Base-by-base conservation (phyloP, 2,329 filamentous ascomycete species). In the Emmonsiellopsis sp. region DNA sequence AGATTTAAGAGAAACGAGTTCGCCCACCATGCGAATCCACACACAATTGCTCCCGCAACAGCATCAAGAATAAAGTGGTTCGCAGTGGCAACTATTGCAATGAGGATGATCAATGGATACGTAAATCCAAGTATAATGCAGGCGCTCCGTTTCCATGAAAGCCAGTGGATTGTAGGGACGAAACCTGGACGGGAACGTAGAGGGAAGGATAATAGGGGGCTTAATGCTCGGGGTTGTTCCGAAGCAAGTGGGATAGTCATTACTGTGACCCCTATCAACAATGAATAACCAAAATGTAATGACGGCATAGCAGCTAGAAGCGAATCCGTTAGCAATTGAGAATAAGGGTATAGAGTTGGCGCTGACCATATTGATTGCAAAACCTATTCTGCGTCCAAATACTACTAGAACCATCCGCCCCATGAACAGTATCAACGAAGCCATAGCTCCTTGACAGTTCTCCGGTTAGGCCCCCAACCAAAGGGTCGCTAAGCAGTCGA, bases 21-120 rank as follows among this genome's bases (percentile, higher is more conserved):
- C 4, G 72, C 73, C 11, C 63, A 68, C 84, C 85, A 88, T 1
- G 83, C 84, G 5, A 86, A 57, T 2, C 72, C 73, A 60, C 84
- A 87, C 2, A 88, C 83, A 34, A 79, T 62, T 5, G 83, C 81
- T 11, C 85, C 85, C 0, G 84, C 85, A 1, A 87, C 77, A 0
- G 85, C 85, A 63, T 88, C 85, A 6, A 88, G 77, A 47, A 87
- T 76, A 64, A 87, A 81, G 67, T 88, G 85, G 65, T 88, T 88
- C 45, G 85, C 85, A 0, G 85, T 87, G 2, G 85, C 80, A 27
- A 87, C 75, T 58, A 88, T 87, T 31, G 83, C 84, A 7, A 80
- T 74, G 5, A 87, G 69, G 56, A 88, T 88, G 31, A 79, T 72
- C 5, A 77, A 64, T 0, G 86, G 85, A 61, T 88, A 88, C 3